Conservation (phyloP, 1,139 yeast genomes). For the Blastobotrys illinoisensis region DNA sequence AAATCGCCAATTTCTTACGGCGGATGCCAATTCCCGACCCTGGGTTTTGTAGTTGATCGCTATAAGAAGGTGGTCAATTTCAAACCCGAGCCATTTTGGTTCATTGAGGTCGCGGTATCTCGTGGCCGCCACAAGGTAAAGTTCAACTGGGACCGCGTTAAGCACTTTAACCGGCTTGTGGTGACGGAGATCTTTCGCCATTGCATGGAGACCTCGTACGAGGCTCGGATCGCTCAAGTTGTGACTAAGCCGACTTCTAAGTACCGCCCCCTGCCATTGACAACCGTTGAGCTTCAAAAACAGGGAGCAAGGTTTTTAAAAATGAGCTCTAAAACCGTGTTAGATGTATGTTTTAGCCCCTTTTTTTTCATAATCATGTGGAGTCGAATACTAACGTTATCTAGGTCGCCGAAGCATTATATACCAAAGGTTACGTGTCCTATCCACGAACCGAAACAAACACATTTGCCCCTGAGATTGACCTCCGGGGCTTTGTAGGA, state of each 20-base stretch:
- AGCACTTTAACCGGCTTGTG: constrained; percentile 65
- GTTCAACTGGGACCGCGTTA: constrained; percentile 65
- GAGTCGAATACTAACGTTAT: background rate
- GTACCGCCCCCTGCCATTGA: constrained; percentile 81
- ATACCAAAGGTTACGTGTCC: constrained; percentile 79
- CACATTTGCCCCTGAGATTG: constrained; percentile 69
- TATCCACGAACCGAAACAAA: constrained; percentile 99
- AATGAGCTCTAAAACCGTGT: constrained; percentile 73
- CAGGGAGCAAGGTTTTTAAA: constrained; percentile 71
- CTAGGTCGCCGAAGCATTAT: constrained; percentile 66
- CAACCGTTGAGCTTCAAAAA: constrained; percentile 93
- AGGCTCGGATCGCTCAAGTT: constrained; percentile 49
- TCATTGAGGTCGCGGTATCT: constrained; percentile 47
- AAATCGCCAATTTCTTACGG: constrained; percentile 61
- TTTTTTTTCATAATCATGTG: background rate
- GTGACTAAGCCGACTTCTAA: constrained; percentile 63
- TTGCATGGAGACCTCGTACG: constrained; percentile 45
- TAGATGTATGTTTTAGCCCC: constrained; percentile 37
- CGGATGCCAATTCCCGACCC: constrained; percentile 93
- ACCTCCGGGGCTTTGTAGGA: constrained; percentile 52
- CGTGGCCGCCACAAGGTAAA: constrained; percentile 33
- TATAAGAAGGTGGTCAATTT: constrained; percentile 70
- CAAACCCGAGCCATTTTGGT: constrained; percentile 78
- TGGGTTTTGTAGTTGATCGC: constrained; percentile 95
- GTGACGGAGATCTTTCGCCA: constrained; percentile 61